These are phyloP conservation scores for Ascochyta viciae-villosae DNA, from an alignment of 2,329 filamentous ascomycete genomes.

Conservation along the genomic window DNA sequence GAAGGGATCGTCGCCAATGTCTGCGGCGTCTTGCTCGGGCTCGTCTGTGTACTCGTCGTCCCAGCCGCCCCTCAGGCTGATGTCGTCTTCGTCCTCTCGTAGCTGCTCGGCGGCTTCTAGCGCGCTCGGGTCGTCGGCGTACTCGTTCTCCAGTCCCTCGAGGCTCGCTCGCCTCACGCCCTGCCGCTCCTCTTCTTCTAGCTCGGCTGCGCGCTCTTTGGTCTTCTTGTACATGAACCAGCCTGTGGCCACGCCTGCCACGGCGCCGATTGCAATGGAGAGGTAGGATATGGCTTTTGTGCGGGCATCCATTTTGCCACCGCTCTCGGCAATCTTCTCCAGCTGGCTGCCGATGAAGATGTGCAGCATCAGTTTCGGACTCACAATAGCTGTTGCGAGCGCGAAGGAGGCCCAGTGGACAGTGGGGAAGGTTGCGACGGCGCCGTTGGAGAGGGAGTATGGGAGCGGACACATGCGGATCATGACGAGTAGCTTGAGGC, in stretches of 20 bases:
- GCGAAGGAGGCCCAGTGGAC: constrained; percentile 79
- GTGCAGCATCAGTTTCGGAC: constrained; percentile 88
- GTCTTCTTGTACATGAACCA: constrained; percentile 80
- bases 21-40: constrained; percentile 53
- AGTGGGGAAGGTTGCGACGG: constrained; percentile 90
- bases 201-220: constrained; percentile 56
- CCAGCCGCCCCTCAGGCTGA: constrained; percentile 59
- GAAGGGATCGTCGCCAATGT: constrained; percentile 54
- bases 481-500: constrained; percentile 85
- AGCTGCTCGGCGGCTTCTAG: constrained; percentile 48
- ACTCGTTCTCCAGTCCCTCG: constrained; percentile 50
- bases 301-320: constrained; percentile 79
- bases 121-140: constrained; percentile 55
- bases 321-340: constrained; percentile 80
- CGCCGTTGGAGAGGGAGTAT: constrained; percentile 92
- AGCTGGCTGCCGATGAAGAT: constrained; percentile 90
- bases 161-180: constrained; percentile 40
- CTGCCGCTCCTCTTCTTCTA: constrained; percentile 56
- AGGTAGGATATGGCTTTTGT: constrained; percentile 85
- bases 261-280: constrained; percentile 75
- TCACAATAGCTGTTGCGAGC: constrained; percentile 80
- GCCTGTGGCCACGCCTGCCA: constrained; percentile 77
- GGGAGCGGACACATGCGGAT: constrained; percentile 92
- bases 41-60: constrained; percentile 53
- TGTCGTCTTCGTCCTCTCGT: constrained; percentile 61